These are phyloP conservation scores for Gossypium stocksii DNA, from an alignment of 345 rosid genomes.

Conservation along the genomic window DNA sequence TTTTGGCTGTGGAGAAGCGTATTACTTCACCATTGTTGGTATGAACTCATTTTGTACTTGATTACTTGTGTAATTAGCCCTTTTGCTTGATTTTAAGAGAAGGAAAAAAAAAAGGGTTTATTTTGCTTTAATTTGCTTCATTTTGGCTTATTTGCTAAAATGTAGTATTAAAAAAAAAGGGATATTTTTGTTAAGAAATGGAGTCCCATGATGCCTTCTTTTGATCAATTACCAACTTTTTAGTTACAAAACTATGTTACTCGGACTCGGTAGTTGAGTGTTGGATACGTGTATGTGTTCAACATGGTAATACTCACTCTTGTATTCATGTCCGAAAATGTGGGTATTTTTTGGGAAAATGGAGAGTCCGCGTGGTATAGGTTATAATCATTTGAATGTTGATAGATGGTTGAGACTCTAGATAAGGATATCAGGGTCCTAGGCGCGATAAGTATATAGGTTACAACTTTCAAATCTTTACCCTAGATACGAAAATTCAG, in stretches of 20 bases:
- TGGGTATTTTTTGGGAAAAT: background rate
- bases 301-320: background rate
- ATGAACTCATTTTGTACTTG: constrained; percentile 3
- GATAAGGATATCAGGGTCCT: background rate
- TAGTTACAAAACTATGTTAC: background rate
- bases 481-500: too few relatives aligned
- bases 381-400: background rate
- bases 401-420: background rate
- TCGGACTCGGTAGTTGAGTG: background rate
- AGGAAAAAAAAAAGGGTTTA: background rate
- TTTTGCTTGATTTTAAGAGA: background rate
- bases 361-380: background rate
- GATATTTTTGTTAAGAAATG: background rate
- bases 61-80: background rate
- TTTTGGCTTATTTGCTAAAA: background rate
- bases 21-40: constrained; percentile 89
- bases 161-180: background rate
- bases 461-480: background rate
- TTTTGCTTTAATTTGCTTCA: background rate
- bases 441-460: background rate
- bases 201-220: background rate
- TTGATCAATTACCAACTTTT: background rate
- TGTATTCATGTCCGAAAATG: background rate
- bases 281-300: background rate
- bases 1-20: constrained; percentile 95